Conservation (phyloP, 2,329 filamentous ascomycete genomes). For the Stagonosporopsis vannaccii region DNA sequence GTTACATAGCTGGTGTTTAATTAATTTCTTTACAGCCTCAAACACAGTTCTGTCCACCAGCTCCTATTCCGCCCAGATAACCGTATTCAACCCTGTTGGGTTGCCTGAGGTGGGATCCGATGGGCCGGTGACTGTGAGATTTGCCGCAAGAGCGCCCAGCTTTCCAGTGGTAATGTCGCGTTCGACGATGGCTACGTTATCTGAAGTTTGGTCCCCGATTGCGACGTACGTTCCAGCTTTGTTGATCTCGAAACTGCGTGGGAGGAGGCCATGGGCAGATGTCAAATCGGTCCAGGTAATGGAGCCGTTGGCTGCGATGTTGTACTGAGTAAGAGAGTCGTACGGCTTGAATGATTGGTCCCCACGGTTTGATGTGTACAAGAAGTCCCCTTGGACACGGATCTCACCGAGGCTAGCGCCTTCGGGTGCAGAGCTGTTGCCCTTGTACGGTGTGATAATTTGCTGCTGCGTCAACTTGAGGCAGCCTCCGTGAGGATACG, state of each 20-base stretch:
- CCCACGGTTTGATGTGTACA: constrained; percentile 48
- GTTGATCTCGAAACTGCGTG: constrained; percentile 48
- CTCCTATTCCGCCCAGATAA: constrained; percentile 14
- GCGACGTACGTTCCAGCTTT: constrained; percentile 43
- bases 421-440: constrained; percentile 37
- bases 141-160: constrained; percentile 35
- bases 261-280: constrained; percentile 44
- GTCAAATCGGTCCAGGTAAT: constrained; percentile 42
- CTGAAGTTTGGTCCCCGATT: constrained; percentile 43
- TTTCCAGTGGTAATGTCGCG: constrained; percentile 41
- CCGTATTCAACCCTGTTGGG: constrained; percentile 12
- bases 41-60: not conserved
- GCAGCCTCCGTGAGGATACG: constrained; percentile 43
- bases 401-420: constrained; percentile 46
- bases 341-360: constrained; percentile 46
- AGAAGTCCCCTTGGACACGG: constrained; percentile 41
- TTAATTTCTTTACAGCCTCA: not conserved
- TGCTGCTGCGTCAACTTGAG: constrained; percentile 41
- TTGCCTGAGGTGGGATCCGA: constrained; percentile 9
- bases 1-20: too few species aligned
- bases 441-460: constrained; percentile 43
- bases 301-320: constrained; percentile 39
- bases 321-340: constrained; percentile 48
- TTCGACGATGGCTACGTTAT: constrained; percentile 45
- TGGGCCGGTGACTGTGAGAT: constrained; percentile 30